phyloP scores from a whole-genome alignment of 768 basidiomycete species.

The Kwoniella mangroviensis region DNA sequence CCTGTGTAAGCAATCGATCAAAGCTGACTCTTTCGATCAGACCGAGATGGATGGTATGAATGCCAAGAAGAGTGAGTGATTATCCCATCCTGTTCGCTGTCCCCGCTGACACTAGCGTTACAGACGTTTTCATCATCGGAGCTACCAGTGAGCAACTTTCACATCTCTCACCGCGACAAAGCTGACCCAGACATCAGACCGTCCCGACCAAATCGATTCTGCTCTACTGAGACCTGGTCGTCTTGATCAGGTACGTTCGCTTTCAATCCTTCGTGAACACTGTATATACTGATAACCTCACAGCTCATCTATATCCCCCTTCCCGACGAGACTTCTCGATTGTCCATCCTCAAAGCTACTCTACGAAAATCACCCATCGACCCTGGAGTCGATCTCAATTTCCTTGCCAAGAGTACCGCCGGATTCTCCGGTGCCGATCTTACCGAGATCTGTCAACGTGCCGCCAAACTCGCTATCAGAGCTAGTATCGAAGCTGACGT shows the following conservation, averaged over 20 bases:
- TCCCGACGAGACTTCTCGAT: constrained; percentile 87
- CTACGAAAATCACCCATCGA: constrained; percentile 92
- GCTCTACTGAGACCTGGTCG: constrained; percentile 97
- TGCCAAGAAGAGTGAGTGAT: constrained; percentile 66
- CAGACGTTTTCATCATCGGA: constrained; percentile 90
- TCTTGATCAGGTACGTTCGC: constrained; percentile 73
- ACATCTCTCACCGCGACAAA: constrained; percentile 65
- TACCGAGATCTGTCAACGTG: constrained; percentile 98
- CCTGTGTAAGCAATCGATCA: neutral
- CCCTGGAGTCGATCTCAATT: constrained; percentile 76
- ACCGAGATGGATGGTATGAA: constrained; percentile 94
- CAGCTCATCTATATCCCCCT: constrained; percentile 98
- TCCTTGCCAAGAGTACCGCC: constrained; percentile 89
- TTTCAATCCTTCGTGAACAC: neutral
- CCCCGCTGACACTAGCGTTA: neutral
- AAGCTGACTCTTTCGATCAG: constrained; percentile 51
- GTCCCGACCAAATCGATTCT: constrained; percentile 96
- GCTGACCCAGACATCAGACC: constrained; percentile 60
- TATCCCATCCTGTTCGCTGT: no score
- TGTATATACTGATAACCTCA: neutral
- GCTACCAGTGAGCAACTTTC: constrained; percentile 82
- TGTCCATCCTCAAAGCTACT: constrained; percentile 86
- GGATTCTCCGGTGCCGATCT: constrained; percentile 99
- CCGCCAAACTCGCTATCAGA: constrained; percentile 95
- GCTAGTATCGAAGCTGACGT: constrained; percentile 94